phyloP scores from a whole-genome alignment of 371 early-diverging fungal genomes.

The Mortierella sp. region DNA sequence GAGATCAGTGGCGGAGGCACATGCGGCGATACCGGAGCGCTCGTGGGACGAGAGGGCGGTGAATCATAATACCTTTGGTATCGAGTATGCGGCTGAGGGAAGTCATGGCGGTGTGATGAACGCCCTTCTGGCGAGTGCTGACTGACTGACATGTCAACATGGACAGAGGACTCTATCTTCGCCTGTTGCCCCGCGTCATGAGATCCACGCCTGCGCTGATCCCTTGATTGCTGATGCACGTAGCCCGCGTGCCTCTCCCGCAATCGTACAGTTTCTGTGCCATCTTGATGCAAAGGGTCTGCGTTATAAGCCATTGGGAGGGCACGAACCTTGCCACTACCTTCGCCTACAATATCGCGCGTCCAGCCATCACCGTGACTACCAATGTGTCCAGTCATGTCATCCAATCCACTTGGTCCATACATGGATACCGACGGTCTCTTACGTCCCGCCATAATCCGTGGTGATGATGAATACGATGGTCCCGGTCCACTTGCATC shows the following conservation, averaged over 20 bases:
- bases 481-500: too few species aligned
- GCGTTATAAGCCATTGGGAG: background rate
- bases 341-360: background rate
- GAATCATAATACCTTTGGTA: too few species aligned
- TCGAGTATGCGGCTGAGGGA: too few species aligned
- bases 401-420: background rate
- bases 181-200: background rate
- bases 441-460: slow-evolving; percentile 14
- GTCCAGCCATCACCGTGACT: background rate
- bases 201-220: too few species aligned
- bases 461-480: background rate
- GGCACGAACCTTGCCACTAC: background rate
- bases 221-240: background rate
- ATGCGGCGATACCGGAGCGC: too few species aligned
- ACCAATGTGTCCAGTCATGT: background rate
- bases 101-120: too few species aligned
- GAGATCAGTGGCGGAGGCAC: too few species aligned
- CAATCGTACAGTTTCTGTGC: background rate
- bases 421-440: slow-evolving; percentile 42
- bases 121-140: too few species aligned
- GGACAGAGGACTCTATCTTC: background rate
- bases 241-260: background rate
- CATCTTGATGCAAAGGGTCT: slow-evolving; percentile 21
- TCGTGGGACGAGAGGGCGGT: too few species aligned
- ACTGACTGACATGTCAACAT: too few species aligned